Percentiles rank a stretch among this genome's conserved stretches.
Conservation (phyloP, 352 stramenopile species). For the Pythium vanterpoolii region DNA sequence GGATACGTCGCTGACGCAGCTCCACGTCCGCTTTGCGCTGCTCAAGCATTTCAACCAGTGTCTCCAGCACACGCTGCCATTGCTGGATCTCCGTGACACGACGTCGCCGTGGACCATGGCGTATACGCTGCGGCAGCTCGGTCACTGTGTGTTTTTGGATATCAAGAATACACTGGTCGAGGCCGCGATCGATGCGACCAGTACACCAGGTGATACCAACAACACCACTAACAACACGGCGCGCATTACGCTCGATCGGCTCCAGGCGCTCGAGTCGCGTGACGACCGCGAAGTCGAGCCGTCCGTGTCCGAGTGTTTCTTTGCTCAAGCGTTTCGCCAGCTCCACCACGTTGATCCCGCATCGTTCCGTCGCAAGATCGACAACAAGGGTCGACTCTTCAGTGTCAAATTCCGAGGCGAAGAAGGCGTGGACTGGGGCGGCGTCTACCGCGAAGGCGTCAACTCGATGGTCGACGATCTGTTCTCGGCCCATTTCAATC, state of each 20-base stretch:
- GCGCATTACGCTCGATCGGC: constrained; percentile 79
- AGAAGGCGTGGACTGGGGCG: constrained; percentile 87
- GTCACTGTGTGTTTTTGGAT: constrained; percentile 88
- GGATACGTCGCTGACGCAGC: constrained; percentile 41
- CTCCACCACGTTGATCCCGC: constrained; percentile 81
- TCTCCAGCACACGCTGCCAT: constrained; percentile 56
- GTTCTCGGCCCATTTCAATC: constrained; percentile 79
- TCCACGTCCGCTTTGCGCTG: constrained; percentile 77
- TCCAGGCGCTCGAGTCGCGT: constrained; percentile 83
- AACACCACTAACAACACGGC: constrained; percentile 67
- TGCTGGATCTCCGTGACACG: constrained; percentile 78
- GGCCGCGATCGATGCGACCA: constrained; percentile 75
- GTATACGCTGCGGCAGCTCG: constrained; percentile 60
- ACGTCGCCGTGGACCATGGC: constrained; percentile 72
- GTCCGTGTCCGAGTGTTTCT: constrained; percentile 91
- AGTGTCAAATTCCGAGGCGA: constrained; percentile 89
- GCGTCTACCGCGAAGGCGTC: constrained; percentile 84
- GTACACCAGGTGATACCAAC: constrained; percentile 45
- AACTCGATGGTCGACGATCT: constrained; percentile 90
- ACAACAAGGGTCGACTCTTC: constrained; percentile 86
- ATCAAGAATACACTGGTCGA: constrained; percentile 80
- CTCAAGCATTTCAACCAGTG: constrained; percentile 83
- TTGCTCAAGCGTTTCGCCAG: constrained; percentile 92
- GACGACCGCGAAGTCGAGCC: constrained; percentile 86
- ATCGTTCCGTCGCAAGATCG: constrained; percentile 85